phyloP scores from a whole-genome alignment of 2,329 filamentous ascomycete genomes.

The Xylaria sp. region DNA sequence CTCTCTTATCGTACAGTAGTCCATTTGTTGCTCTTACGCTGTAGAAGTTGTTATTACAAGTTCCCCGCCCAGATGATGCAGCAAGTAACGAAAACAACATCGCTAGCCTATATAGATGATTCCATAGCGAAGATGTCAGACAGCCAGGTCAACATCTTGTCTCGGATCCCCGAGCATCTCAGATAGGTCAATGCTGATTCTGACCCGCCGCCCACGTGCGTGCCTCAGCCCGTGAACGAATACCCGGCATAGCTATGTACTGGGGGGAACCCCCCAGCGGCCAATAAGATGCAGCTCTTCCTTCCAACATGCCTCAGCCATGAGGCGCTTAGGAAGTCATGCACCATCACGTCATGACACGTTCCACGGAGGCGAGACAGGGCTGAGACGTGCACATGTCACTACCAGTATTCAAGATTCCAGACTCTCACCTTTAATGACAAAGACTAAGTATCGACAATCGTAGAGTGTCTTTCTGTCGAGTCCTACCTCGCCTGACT shows the following conservation, averaged over 20 bases:
- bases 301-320: constrained; percentile 3
- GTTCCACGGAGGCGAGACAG: constrained; percentile 21
- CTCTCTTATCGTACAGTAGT: neutral
- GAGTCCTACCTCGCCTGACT: too few relatives aligned
- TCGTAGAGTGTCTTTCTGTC: neutral
- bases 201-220: constrained; percentile 2
- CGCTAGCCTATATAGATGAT: neutral
- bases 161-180: too few relatives aligned
- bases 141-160: too few relatives aligned
- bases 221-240: too few relatives aligned
- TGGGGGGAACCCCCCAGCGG: too few relatives aligned
- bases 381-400: constrained; percentile 20
- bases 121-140: neutral
- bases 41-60: neutral
- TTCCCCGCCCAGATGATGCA: neutral
- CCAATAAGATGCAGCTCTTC: neutral
- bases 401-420: constrained; percentile 6
- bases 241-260: too few relatives aligned
- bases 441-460: neutral
- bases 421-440: neutral
- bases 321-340: constrained; percentile 17
- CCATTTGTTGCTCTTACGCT: neutral
- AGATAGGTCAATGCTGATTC: neutral
- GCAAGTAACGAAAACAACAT: neutral
- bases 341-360: constrained; percentile 25